phyloP scores from a whole-genome alignment of 2,329 filamentous ascomycete species.

The Conoideocrella luteorostrata region DNA sequence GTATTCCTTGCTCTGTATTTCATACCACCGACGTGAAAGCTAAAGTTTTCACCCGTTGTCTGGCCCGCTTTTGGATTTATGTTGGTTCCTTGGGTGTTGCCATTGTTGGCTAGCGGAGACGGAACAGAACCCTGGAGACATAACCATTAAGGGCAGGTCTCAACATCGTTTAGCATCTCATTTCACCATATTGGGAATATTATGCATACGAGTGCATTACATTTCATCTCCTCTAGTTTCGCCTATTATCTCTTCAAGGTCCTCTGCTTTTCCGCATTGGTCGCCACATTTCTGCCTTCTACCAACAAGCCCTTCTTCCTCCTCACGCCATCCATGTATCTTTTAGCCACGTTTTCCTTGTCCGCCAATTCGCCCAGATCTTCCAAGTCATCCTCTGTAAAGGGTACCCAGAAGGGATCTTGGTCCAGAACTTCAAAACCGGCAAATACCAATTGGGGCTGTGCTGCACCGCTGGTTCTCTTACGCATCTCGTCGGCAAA shows the following conservation, averaged over 20 bases:
- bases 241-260: slow-evolving; percentile 52
- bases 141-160: no score
- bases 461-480: slow-evolving; percentile 80
- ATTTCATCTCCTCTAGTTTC: no score
- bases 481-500: slow-evolving; percentile 97
- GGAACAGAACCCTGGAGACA: no score
- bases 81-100: no score
- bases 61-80: no score
- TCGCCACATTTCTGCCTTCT: slow-evolving; percentile 67
- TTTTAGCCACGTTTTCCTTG: slow-evolving; percentile 89
- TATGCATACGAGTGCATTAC: background rate
- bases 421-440: slow-evolving; percentile 91
- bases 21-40: no score
- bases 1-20: no score
- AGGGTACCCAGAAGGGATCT: slow-evolving; percentile 96
- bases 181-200: background rate
- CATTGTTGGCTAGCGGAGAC: no score
- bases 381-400: slow-evolving; percentile 93
- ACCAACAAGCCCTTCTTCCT: slow-evolving; percentile 83
- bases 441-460: slow-evolving; percentile 87
- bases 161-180: no score
- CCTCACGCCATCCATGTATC: slow-evolving; percentile 88
- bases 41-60: no score
- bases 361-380: slow-evolving; percentile 92
- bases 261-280: slow-evolving; percentile 88